Evolutionary conservation across 2,329 filamentous ascomycete genomes (phyloP), one percentile per base, ranked within the genome.

Genomic region (Cordyceps javanica): DNA sequence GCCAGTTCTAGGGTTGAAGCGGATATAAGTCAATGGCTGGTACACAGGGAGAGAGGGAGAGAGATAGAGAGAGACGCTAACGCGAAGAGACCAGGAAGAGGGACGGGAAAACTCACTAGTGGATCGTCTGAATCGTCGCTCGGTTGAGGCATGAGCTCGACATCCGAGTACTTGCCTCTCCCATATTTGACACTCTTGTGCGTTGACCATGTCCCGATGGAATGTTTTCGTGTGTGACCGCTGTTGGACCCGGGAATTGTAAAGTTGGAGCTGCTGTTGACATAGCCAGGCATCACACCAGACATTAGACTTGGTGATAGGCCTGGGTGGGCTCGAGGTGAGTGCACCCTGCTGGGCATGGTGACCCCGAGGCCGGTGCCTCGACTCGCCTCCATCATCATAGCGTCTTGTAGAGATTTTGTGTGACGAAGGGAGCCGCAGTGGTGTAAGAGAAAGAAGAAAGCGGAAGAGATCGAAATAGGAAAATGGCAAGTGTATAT

Each of bases 61-160:
- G 16, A n/a, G 38, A 25, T 7, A 13, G n/a, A 25, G 39, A 5
- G 13, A 11, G 34, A 14, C 13, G 34, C 9, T 25, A 5, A 5
- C 7, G 14, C n/a, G 6, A 26, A 14, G 28, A 11, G 44, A 6
- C 1, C 11, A 34, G 21, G n/a, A 25, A 25, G 14, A 14, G 7
- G 10, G n/a, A n/a, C n/a, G n/a, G n/a, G n/a, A n/a, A 7, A 44
- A 67, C 76, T 56, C 70, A 82, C 80, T 66, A 83, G 62, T 52
- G 81, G 81, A 65, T 84, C 82, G 25, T 77, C 72, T 0, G 73
- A 70, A 56, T 81, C 77, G 57, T 82, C 77, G 55, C 78, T 83
- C 0, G 81, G 81, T 65, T 81, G 81, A 3, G 82, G 81, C 10
- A 79, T 74, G 46, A 82, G 67, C 66, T 81, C 79, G 6, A 77